Percentiles rank a stretch among this genome's conserved stretches.
Conservation (phyloP, 805 yeast species). For the Lipomyces spencermartinsiae region DNA sequence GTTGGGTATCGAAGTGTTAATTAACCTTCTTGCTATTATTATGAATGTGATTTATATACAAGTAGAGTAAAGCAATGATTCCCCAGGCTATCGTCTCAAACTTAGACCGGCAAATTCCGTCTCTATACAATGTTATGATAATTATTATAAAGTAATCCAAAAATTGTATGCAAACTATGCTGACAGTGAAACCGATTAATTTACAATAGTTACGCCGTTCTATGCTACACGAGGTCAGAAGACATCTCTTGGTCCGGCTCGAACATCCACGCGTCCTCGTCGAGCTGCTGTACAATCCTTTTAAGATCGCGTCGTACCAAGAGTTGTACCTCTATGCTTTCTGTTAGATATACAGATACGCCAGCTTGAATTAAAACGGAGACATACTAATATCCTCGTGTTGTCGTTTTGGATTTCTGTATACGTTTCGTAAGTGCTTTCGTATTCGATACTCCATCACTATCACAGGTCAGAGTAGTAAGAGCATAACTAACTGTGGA, state of each 20-base stretch:
- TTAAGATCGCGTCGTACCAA: slow-evolving; percentile 31
- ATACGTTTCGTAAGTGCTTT: slow-evolving; percentile 18
- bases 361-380: not conserved
- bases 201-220: not conserved
- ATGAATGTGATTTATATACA: slow-evolving; percentile 1
- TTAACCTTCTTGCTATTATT: slow-evolving; percentile 5
- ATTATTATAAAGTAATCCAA: not conserved
- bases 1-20: not conserved
- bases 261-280: slow-evolving; percentile 37
- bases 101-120: not conserved
- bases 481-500: not conserved
- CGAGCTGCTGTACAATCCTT: slow-evolving; percentile 23
- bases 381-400: slow-evolving; percentile 2
- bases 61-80: not conserved
- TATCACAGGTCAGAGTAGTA: not conserved
- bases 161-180: not conserved
- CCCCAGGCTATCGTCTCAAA: not conserved
- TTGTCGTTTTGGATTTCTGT: slow-evolving; percentile 14
- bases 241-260: slow-evolving; percentile 21
- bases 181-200: not conserved
- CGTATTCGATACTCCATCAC: slow-evolving; percentile 27
- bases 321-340: slow-evolving; percentile 20
- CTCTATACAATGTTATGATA: not conserved
- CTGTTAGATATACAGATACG: slow-evolving; percentile 13
- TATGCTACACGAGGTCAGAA: slow-evolving; percentile 11